Conservation (phyloP, 164 flowering plant genomes). For the Vitis vinifera region DNA sequence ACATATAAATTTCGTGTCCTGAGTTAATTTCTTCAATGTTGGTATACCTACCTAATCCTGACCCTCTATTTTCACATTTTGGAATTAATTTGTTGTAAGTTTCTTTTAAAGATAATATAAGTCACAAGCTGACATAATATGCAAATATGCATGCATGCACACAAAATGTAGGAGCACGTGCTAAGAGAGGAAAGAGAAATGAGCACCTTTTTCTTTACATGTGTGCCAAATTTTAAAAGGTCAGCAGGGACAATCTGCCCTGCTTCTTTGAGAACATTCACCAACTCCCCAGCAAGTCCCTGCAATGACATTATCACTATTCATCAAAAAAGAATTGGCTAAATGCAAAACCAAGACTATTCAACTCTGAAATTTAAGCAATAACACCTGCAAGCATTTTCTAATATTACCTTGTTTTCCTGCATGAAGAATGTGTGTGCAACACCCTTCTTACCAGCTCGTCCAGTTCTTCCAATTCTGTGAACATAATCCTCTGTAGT, state of each 20-base stretch:
- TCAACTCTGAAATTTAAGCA: not conserved
- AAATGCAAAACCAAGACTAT: not conserved
- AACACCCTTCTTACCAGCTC: conserved; percentile 98
- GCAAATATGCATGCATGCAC: not conserved
- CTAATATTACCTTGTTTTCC: conserved; percentile 75
- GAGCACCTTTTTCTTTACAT: conserved; percentile 93
- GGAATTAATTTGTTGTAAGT: no score
- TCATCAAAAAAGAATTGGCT: not conserved
- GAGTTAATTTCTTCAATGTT: no score
- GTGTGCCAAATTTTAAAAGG: conserved; percentile 87
- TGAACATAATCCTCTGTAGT: conserved; percentile 98
- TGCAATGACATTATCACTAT: conserved; percentile 22
- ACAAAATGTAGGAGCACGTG: not conserved
- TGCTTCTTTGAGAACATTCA: conserved; percentile 93
- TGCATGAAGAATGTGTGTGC: conserved; percentile 92
- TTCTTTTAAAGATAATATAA: no score
- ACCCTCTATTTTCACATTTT: no score
- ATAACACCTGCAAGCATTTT: not conserved
- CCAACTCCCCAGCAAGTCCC: conserved; percentile 96
- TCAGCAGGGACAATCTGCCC: conserved; percentile 74
- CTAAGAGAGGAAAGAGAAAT: not conserved
- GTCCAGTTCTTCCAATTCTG: conserved; percentile 96
- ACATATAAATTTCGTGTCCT: no score
- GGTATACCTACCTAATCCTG: no score
- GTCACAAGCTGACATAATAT: no score